A percentile compares a stretch with the other conserved stretches of the same genome.
Conservation (phyloP, 2,329 filamentous ascomycete genomes). For the Chaetomium globosum region DNA sequence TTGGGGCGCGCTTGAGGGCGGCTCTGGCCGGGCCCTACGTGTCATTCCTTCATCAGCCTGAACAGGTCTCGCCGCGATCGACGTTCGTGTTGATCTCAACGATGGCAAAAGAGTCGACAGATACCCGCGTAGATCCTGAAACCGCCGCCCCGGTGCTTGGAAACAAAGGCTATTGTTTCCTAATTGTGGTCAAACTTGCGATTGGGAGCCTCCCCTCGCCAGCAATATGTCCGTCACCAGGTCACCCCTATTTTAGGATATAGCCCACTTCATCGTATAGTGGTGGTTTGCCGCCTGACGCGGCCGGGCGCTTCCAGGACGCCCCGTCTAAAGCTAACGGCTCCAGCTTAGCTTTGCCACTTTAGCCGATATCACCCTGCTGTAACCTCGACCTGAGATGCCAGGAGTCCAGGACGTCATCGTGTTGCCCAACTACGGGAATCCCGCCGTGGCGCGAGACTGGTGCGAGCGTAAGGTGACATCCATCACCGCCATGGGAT, state of each 20-base stretch:
- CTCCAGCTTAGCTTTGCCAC: not conserved
- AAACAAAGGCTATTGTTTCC: not conserved
- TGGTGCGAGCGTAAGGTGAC: not conserved
- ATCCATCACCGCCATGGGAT: not conserved
- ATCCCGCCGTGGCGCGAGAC: not conserved
- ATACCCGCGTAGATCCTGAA: slow-evolving; percentile 8
- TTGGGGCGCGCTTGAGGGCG: not conserved
- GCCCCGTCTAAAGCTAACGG: not conserved
- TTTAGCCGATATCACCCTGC: slow-evolving; percentile 16
- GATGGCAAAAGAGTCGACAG: not conserved
- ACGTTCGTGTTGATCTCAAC: not conserved
- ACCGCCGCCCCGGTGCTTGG: slow-evolving; percentile 19
- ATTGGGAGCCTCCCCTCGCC: not conserved
- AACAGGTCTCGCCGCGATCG: slow-evolving; percentile 8
- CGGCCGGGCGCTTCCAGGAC: not conserved
- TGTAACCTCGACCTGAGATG: slow-evolving; percentile 5
- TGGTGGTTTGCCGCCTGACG: not conserved
- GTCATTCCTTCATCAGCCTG: slow-evolving; percentile 19
- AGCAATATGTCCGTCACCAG: slow-evolving; percentile 9
- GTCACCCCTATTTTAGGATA: not conserved
- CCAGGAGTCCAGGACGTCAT: not conserved
- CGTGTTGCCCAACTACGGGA: not conserved
- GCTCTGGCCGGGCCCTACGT: slow-evolving; percentile 4
- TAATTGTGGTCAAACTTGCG: not conserved
- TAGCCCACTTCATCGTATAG: not conserved